Evolutionary conservation across 2,329 filamentous ascomycete species (phyloP).

Genomic region (Stachybotrys echinatus): DNA sequence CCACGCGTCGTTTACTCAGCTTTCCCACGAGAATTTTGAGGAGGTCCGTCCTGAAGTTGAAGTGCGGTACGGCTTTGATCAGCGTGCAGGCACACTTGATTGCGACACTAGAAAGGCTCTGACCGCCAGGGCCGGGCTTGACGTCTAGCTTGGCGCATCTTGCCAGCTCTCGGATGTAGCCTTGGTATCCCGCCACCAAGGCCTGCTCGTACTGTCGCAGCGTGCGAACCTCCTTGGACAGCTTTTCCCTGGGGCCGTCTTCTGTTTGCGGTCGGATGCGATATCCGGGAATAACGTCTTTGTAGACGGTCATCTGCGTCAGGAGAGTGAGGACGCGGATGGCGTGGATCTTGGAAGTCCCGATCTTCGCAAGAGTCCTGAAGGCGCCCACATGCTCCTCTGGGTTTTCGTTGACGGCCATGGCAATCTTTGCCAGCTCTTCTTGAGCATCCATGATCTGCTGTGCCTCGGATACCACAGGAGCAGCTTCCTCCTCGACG

Average conservation of each 20-base stretch:
- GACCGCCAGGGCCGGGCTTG: slow-evolving; percentile 30
- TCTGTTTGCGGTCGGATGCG: slow-evolving; percentile 79
- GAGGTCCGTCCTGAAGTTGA: slow-evolving; percentile 90
- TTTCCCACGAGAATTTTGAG: slow-evolving; percentile 83
- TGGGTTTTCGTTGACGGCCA: slow-evolving; percentile 80
- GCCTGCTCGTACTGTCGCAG: slow-evolving; percentile 83
- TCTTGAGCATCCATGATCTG: slow-evolving; percentile 87
- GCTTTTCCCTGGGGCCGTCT: slow-evolving; percentile 67
- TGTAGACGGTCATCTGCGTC: slow-evolving; percentile 86
- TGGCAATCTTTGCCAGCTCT: slow-evolving; percentile 79
- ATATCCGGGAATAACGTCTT: slow-evolving; percentile 94
- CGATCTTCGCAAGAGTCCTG: slow-evolving; percentile 70
- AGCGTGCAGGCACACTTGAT: slow-evolving; percentile 82
- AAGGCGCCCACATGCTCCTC: slow-evolving; percentile 83
- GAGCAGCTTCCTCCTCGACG: slow-evolving; percentile 47
- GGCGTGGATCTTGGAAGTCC: slow-evolving; percentile 61
- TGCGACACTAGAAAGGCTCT: slow-evolving; percentile 65
- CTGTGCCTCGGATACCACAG: slow-evolving; percentile 66
- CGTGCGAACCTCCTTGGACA: slow-evolving; percentile 87
- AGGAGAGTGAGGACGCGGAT: slow-evolving; percentile 83
- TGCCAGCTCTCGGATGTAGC: slow-evolving; percentile 72
- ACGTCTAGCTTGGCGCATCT: slow-evolving; percentile 56
- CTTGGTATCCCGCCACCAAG: slow-evolving; percentile 78
- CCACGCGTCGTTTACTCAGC: slow-evolving; percentile 66
- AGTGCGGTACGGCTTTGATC: slow-evolving; percentile 80